Evolutionary conservation across 208 protist species (phyloP), one percentile per base, ranked within the genome.

Genomic region (Trypanosoma rangeli): DNA sequence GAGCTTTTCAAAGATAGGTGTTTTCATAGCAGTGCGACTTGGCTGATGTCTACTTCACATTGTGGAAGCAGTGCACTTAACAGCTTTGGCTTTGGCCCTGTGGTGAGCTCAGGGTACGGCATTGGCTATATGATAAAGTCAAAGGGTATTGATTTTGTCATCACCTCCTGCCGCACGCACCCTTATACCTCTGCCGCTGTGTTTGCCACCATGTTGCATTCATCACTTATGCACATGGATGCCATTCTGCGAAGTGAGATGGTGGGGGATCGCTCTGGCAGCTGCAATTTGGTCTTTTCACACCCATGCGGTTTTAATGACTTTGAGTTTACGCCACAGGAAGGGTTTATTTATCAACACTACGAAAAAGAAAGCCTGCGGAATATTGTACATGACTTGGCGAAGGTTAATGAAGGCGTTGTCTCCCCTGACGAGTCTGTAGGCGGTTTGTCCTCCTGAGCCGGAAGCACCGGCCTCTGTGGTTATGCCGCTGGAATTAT

Each of bases 11-110:
- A 16, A 0, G 78, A 82, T 66, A 22, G 13, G 9, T 68, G 29
- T 60, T 85, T 72, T 57, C 53, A 73, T 31, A 46, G 61, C 1
- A 74, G 62, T 56, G 61, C 44, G 13, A 70, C 70, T n/a, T 85
- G 80, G 80, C 24, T 57, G 3, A 58, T 85, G 61, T 85, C 80
- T 18, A 83, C 80, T 26, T 77, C 66, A 10, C 80, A 85, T 58
- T 85, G 80, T 71, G 80, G 80, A 39, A 84, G 73, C 42, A 67
- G 65, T 24, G 74, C 80, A 24, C 67, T 85, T 33, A 50, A 63
- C 42, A 35, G 62, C 3, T 85, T 85, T 67, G 80, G 80, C n/a
- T 85, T 85, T 50, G 80, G 80, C 37, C 80, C 80, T 44, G 78
- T 85, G 18, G 80, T 84, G 15, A 26, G 18, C 4, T 62, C 76